phyloP scores from a whole-genome alignment of 2,329 filamentous ascomycete genomes.

The Alternaria sp. region DNA sequence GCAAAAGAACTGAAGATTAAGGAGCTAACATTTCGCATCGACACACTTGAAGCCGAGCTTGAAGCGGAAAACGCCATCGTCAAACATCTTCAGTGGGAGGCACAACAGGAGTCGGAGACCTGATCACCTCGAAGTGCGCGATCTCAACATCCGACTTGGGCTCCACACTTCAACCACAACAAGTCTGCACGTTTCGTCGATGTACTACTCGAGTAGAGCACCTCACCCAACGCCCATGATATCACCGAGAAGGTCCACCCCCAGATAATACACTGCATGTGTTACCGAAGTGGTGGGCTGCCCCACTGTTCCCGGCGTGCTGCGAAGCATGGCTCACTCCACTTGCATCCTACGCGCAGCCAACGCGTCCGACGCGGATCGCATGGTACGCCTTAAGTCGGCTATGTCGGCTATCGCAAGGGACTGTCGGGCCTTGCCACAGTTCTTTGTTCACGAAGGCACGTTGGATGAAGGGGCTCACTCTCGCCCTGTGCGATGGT shows the following conservation, averaged over 20 bases:
- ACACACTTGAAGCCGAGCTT: conserved; percentile 61
- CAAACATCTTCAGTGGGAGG: conserved; percentile 34
- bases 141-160: neutral
- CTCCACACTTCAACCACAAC: neutral
- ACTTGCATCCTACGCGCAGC: neutral
- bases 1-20: conserved; percentile 69
- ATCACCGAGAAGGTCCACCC: neutral
- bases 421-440: neutral
- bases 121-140: neutral
- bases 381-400: neutral
- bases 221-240: neutral
- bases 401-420: neutral
- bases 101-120: conserved; percentile 5
- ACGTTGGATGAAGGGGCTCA: neutral
- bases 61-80: conserved; percentile 59
- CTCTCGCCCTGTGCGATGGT: neutral
- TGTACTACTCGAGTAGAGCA: neutral
- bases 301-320: neutral
- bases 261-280: neutral
- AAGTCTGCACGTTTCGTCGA: neutral
- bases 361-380: neutral
- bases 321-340: neutral
- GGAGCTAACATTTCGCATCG: conserved; percentile 71
- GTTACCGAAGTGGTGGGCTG: neutral
- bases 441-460: neutral